phyloP scores from a whole-genome alignment of 352 stramenopile species.

The Phytophthora sojae region DNA sequence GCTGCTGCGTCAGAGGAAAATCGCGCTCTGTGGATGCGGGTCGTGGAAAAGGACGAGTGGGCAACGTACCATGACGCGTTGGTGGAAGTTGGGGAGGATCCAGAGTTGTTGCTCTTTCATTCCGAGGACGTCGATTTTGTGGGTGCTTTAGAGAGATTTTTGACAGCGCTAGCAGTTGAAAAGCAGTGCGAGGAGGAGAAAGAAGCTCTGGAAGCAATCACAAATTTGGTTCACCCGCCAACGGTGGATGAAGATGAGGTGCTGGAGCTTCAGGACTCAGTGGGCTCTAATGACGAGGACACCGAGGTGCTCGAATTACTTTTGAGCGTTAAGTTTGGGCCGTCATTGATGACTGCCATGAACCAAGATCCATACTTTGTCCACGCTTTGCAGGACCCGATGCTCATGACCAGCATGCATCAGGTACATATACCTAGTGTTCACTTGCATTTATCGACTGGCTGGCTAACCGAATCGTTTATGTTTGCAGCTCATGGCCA shows the following conservation, averaged over 20 bases:
- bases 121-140: slow-evolving; percentile 58
- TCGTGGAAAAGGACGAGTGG: slow-evolving; percentile 41
- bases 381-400: slow-evolving; percentile 53
- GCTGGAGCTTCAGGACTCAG: neutral
- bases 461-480: neutral
- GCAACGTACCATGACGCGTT: slow-evolving; percentile 41
- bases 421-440: slow-evolving; percentile 43
- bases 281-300: slow-evolving; percentile 16
- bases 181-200: slow-evolving; percentile 33
- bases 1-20: slow-evolving; percentile 28
- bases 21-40: slow-evolving; percentile 35
- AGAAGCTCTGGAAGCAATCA: slow-evolving; percentile 25
- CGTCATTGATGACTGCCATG: slow-evolving; percentile 66
- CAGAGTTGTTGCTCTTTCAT: slow-evolving; percentile 75
- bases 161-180: slow-evolving; percentile 34
- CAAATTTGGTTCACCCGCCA: slow-evolving; percentile 21
- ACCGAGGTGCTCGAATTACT: slow-evolving; percentile 54
- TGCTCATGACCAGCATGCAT: slow-evolving; percentile 67
- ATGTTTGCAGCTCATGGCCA: slow-evolving; percentile 58
- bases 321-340: slow-evolving; percentile 54
- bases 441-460: neutral
- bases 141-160: slow-evolving; percentile 43
- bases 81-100: slow-evolving; percentile 72
- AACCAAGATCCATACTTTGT: slow-evolving; percentile 65
- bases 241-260: slow-evolving; percentile 32